phyloP scores from a whole-genome alignment of 768 basidiomycete genomes.

The Mycena galericulata region DNA sequence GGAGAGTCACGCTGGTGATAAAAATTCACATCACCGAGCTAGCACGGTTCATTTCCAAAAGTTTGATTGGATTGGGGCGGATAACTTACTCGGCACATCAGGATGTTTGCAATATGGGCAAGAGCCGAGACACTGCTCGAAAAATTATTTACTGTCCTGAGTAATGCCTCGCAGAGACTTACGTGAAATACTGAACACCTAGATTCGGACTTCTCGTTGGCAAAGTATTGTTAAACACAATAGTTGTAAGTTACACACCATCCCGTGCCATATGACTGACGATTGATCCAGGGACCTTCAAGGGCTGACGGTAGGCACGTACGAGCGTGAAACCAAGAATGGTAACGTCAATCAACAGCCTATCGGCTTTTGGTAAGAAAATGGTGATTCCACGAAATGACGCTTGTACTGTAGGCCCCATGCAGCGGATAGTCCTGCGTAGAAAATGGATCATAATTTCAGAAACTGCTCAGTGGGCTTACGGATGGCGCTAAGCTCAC shows the following conservation, averaged over 20 bases:
- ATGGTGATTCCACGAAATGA: no score
- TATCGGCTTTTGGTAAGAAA: neutral
- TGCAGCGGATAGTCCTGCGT: slow-evolving; percentile 4
- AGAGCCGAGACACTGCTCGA: neutral
- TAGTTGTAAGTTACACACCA: neutral
- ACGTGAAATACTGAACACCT: slow-evolving; percentile 1
- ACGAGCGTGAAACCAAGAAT: neutral
- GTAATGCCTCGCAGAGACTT: neutral
- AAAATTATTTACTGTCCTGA: neutral
- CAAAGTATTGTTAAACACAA: neutral
- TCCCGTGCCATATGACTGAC: slow-evolving; percentile 2
- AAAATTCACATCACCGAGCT: slow-evolving; percentile 1
- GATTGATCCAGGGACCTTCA: neutral
- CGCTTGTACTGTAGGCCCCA: neutral
- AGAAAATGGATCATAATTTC: no score
- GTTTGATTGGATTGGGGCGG: neutral
- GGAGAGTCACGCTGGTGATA: neutral
- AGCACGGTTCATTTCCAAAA: neutral
- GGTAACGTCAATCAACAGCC: neutral
- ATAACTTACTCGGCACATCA: neutral
- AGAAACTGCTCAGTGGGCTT: neutral
- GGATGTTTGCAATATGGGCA: neutral
- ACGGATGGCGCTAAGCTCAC: neutral
- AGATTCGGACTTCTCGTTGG: no score
- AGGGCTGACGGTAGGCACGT: neutral